Base-by-base conservation (phyloP, 169 alveolate species). In the Plasmodium relictum region DNA sequence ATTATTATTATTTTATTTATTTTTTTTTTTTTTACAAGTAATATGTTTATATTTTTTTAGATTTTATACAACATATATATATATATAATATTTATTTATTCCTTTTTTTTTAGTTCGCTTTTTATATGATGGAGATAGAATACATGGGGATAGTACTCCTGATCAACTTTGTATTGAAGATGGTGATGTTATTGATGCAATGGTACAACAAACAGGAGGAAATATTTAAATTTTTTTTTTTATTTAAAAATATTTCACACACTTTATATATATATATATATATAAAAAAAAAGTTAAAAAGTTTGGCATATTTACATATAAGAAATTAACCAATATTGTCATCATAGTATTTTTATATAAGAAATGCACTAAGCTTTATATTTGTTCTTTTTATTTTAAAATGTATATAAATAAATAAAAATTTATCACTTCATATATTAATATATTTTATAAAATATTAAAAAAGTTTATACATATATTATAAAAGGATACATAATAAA, bases 121-220 rank as follows among this genome's bases (percentile, higher is more conserved):
- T 94, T 93, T 98, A 56, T 98, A 97, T 93, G 99, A 98, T 78
- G 99, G 99, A 10, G 99, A 98, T 85, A 94, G 99, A 45, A 95
- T 98, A 22, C 96, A 95, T 65, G 99, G 98, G 14, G 97, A 97
- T 41, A 94, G 96, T 63, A 98, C 99, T 0, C 99, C 99, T 3
- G 97, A 96, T 56, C 97, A 97, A 24, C 94, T 98, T 58, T 98
- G 98, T 14, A 95, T 98, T 93, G 99, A 98, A 68, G 98, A 98
- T 74, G 99, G 98, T 0, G 99, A 98, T 87, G 97, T 97, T 89
- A 98, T 98, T 45, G 99, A 98, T 86, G 99, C 99, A n/a, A 98
- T 98, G 99, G 98, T 98, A 18, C 99, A 98, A 70, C 99, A 98
- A 88, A 96, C 98, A 22, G 99, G 99, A 22, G 99, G 99, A 4